phyloP scores from a whole-genome alignment of 2,329 filamentous ascomycete genomes.

The Aspergillus sclerotialis region DNA sequence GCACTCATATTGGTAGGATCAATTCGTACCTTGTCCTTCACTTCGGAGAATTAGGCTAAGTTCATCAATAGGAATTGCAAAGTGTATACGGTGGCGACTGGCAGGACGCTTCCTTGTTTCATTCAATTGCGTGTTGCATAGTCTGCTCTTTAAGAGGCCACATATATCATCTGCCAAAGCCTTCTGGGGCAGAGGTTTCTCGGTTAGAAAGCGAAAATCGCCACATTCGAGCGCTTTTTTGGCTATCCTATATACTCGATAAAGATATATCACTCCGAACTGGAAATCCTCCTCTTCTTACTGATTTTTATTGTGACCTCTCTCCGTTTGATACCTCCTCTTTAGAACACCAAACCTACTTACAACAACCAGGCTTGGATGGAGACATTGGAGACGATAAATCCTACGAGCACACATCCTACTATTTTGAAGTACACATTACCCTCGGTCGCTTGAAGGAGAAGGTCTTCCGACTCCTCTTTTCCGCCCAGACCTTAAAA shows the following conservation, averaged over 20 bases:
- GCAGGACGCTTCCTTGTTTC: constrained; percentile 7
- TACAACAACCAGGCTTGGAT: constrained; percentile 1
- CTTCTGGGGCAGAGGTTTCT: not conserved
- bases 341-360: constrained; percentile 4
- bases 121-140: constrained; percentile 10
- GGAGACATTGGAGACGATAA: not conserved
- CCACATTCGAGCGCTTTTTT: constrained; percentile 10
- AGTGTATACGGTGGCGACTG: constrained; percentile 6
- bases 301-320: constrained; percentile 10
- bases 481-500: constrained; percentile 8
- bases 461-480: constrained; percentile 8
- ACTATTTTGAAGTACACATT: constrained; percentile 5
- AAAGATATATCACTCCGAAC: constrained; percentile 9
- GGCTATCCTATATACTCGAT: constrained; percentile 8
- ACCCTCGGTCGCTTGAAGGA: constrained; percentile 8
- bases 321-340: not conserved
- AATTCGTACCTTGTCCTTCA: not conserved
- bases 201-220: not conserved
- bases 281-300: constrained; percentile 9
- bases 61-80: constrained; percentile 6
- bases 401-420: not conserved
- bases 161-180: not conserved
- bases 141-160: constrained; percentile 9
- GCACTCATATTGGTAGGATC: constrained; percentile 8
- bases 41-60: constrained; percentile 1